Evolutionary conservation across 208 protist genomes (phyloP), one percentile per base, ranked within the genome.

Genomic region (Novymonas esmeraldas): DNA sequence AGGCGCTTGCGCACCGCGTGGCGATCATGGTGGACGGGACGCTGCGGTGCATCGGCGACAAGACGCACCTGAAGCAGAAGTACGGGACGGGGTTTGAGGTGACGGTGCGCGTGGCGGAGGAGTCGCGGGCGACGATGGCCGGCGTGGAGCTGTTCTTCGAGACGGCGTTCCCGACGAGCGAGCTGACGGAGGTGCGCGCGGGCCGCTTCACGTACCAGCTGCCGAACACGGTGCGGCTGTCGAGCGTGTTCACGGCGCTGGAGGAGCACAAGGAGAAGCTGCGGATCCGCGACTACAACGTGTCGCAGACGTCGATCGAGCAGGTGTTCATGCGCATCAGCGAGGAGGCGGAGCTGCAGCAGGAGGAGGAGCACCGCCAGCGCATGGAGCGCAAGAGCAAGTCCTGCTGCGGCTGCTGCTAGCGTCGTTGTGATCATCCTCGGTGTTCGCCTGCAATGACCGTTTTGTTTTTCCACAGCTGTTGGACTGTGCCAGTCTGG

Each of bases 21-120:
- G 91, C 81, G 29, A 98, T 98, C 24, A 97, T 98, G 84, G 81
- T 82, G 31, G 76, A 92, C 59, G 96, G 95, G 36, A 71, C 62
- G n/a, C 64, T 98, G 24, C 78, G 77, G 10, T 97, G 91, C 67
- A 70, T 98, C 31, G 97, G 97, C 22, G 82, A 80, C 46, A 82
- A 81, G 58, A 90, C 88, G 56, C 87, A 94, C 45, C 72, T 98
- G 46, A 95, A 93, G 73, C 60, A 76, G 18, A 92, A 92, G 73
- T 95, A 84, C 59, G 85, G 84, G 56, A 86, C 54, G 45, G 85
- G 81, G n/a, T 88, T 79, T 56, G 85, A 87, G 64, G 63, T 91
- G 69, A 72, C 49, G 6, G 59, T 86, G 31, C 81, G 76, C 3
- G 64, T 82, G 36, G 55, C 31, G 14, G 57, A 54, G 16, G 59